Conservation (phyloP, 139 green algal species). For the Astrephomene gubernaculifera region DNA sequence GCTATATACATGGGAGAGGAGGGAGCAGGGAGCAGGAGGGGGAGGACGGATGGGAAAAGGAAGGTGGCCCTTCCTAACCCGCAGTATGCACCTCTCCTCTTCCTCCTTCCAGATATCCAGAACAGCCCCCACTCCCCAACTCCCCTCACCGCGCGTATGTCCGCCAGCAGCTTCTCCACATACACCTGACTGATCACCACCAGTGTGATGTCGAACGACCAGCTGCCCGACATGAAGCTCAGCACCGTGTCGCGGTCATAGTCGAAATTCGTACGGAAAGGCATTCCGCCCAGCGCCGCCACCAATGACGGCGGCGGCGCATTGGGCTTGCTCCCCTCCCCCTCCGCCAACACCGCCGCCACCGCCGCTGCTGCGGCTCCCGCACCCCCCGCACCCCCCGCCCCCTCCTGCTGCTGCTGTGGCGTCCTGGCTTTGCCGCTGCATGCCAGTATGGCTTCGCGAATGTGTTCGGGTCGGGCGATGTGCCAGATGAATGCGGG, state of each 20-base stretch:
- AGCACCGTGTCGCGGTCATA: slow-evolving; percentile 40
- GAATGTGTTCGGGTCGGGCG: background rate
- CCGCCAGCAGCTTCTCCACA: slow-evolving; percentile 39
- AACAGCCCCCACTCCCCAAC: background rate
- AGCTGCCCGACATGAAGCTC: slow-evolving; percentile 10
- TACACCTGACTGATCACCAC: slow-evolving; percentile 52
- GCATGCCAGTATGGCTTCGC: background rate
- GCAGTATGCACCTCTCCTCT: background rate
- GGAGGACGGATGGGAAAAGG: no score
- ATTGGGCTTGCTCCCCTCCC: background rate
- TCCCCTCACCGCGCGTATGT: slow-evolving; percentile 36
- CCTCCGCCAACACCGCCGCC: background rate
- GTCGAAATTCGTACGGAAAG: slow-evolving; percentile 36
- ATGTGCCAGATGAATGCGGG: slow-evolving; percentile 35
- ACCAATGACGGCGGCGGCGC: background rate
- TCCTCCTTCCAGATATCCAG: background rate
- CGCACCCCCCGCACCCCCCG: background rate
- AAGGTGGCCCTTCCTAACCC: background rate
- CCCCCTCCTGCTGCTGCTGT: background rate
- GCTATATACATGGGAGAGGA: no score
- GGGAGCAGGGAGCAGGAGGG: no score
- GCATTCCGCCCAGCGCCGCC: background rate
- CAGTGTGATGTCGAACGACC: slow-evolving; percentile 43
- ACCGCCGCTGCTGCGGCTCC: background rate
- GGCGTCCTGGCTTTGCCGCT: background rate